These are phyloP conservation scores for Vaccinium myrtillus DNA, from an alignment of 148 eudicot species.

Conservation along the genomic window DNA sequence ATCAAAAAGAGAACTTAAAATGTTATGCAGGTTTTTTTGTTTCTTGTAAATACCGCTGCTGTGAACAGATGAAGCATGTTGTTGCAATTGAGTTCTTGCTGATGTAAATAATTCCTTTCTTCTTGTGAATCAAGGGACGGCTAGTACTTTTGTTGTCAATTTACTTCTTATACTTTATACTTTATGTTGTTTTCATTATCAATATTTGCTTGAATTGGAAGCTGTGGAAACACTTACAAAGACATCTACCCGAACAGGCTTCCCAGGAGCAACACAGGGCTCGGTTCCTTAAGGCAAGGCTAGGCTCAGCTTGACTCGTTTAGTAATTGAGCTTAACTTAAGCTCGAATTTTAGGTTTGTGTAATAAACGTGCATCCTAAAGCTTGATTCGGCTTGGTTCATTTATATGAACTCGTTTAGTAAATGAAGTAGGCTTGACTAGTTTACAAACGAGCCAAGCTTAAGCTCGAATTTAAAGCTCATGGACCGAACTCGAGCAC, in stretches of 20 bases:
- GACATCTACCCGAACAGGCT: not conserved
- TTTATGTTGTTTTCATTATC: not conserved
- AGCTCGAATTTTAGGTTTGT: too few relatives aligned
- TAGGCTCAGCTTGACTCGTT: too few relatives aligned
- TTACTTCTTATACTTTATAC: not conserved
- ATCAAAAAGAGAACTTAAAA: not conserved
- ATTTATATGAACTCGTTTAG: too few relatives aligned
- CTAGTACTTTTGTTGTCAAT: not conserved
- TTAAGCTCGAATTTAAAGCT: too few relatives aligned
- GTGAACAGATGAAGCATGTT: conserved; percentile 14
- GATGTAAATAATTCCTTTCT: conserved; percentile 22
- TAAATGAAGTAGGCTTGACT: too few relatives aligned
- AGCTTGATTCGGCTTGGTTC: too few relatives aligned
- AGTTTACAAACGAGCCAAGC: too few relatives aligned
- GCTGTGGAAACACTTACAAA: not conserved
- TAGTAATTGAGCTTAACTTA: too few relatives aligned
- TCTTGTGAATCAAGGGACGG: conserved; percentile 1
- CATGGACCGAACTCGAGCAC: too few relatives aligned
- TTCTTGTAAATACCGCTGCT: conserved; percentile 16
- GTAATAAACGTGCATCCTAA: too few relatives aligned
- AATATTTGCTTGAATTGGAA: not conserved
- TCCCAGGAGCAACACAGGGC: too few relatives aligned
- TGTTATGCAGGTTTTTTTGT: not conserved
- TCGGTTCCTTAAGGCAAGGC: too few relatives aligned
- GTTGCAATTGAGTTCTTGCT: conserved; percentile 12